Base-by-base conservation (phyloP, 768 basidiomycete species). In the Trametes cinnabarina region DNA sequence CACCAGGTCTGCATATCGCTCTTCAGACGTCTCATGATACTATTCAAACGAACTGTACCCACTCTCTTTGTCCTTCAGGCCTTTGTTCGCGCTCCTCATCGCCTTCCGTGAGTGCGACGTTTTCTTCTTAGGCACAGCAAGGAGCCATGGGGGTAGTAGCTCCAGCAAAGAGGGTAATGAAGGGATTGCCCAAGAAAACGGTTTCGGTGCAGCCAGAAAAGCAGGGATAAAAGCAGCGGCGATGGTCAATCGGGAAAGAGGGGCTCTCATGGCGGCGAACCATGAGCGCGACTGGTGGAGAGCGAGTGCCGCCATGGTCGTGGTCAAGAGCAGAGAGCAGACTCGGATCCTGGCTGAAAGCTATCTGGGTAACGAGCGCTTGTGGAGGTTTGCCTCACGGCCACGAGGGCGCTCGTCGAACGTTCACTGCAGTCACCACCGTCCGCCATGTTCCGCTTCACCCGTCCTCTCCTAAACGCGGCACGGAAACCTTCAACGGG, bases 71-170 rank as follows among this genome's bases (percentile, higher is more conserved):
- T 98, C 94, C 72, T 94, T 92, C 66, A 97, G 75, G 1, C 94
- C 94, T 73, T 98, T 98, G 73, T 94, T 94, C 15, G 94, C 89
- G 61, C 85, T 86, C 40, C 95, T 82, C 94, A 96, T 96, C n/a
- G 88, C 82, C 73, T 98, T 98, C 50, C 91, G 81, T 20, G 92
- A 94, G 74, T 98, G 94, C 0, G 94, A 94, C 11, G 86, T 82
- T 74, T 95, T 95, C 71, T 88, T 89, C 76, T 98, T 98, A 23
- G 96, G 96, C 2, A 96, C 96, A 23, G 94, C 94, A 41, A 94
- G 82, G 19, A 98, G 76, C 71, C 95, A 85, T 0, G 94, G 81
- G 12, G 95, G 95, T 60, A 98, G 81, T 42, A 97, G 82, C 61
- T 95, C 91, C 39, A 79, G 73, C 20, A 87, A 72, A 3, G 79